Conservation (phyloP, 345 rosid genomes). For the Citrus hindsii region DNA sequence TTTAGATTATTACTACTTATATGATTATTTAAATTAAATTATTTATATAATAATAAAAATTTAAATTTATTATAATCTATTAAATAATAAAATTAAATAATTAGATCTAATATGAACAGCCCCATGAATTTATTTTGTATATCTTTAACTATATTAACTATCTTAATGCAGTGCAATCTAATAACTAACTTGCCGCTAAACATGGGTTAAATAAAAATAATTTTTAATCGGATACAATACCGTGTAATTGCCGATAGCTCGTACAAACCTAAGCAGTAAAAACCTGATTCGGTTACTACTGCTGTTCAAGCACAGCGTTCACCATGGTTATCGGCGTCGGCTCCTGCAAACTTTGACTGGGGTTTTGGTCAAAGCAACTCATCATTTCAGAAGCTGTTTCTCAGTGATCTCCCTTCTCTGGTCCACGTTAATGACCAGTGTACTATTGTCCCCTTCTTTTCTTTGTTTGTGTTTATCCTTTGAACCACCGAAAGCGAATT, state of each 20-base stretch:
- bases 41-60: too few relatives aligned
- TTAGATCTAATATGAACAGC: too few relatives aligned
- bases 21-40: too few relatives aligned
- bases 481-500: neutral
- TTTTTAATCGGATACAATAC: too few relatives aligned
- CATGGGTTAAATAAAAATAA: too few relatives aligned
- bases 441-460: neutral
- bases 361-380: neutral
- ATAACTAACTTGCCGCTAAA: too few relatives aligned
- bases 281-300: neutral
- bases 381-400: neutral
- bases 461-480: neutral
- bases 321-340: neutral
- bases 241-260: neutral
- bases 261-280: neutral
- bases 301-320: neutral
- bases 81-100: too few relatives aligned
- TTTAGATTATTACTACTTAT: too few relatives aligned
- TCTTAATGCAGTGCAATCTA: too few relatives aligned
- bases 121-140: too few relatives aligned
- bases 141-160: too few relatives aligned
- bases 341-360: conserved; percentile 5
- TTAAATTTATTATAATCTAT: too few relatives aligned
- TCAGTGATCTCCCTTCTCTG: conserved; percentile 7
- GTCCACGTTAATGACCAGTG: conserved; percentile 6